Base-by-base conservation (phyloP, 2,329 filamentous ascomycete genomes). In the Penicillium sp. region DNA sequence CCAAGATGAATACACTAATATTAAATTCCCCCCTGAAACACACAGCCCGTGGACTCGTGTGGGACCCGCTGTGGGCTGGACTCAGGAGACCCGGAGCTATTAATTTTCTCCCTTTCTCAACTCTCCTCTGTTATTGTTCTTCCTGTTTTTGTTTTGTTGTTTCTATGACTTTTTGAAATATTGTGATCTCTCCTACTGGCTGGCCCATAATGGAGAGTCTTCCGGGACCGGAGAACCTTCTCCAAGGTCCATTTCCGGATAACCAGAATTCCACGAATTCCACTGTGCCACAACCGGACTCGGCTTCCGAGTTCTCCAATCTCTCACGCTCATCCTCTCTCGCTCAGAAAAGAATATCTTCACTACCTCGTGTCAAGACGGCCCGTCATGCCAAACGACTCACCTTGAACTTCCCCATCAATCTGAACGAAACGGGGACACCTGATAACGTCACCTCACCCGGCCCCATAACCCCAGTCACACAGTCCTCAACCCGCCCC, bases 341-440 rank as follows among this genome's bases (percentile, higher is more conserved):
- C 27, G 53, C 54, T 13, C 67, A 68, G 59, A 64, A 62, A 43
- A 73, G 42, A 45, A 45, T 45, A 12, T 45, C 42, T 12, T 66
- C 69, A 10, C 69, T 73, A 25, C 59, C 71, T 33, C 71, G 73
- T 56, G 69, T 74, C 27, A 67, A 73, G 62, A 59, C 62, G 29
- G 70, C 75, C 60, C 73, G 76, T 49, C 78, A 80, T 62, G 63
- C 73, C 35, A 80, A 80, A 65, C 75, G 77, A 9, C 60, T 80
- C 38, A 79, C 78, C 13, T 65, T 80, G 53, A 80, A 79, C 61
- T 80, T 80, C 56, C 78, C 78, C 35, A 77, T 80, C 63, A 77
- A 75, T 49, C 31, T 60, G 29, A 57, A 66, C 46, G 62, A 64
- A 19, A 52, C 60, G 38, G 55, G 64, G 29, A 62, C 60, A 58